These are phyloP conservation scores for Suhomyces bolitotheri DNA, from an alignment of 1,139 yeast species.

Conservation along the genomic window DNA sequence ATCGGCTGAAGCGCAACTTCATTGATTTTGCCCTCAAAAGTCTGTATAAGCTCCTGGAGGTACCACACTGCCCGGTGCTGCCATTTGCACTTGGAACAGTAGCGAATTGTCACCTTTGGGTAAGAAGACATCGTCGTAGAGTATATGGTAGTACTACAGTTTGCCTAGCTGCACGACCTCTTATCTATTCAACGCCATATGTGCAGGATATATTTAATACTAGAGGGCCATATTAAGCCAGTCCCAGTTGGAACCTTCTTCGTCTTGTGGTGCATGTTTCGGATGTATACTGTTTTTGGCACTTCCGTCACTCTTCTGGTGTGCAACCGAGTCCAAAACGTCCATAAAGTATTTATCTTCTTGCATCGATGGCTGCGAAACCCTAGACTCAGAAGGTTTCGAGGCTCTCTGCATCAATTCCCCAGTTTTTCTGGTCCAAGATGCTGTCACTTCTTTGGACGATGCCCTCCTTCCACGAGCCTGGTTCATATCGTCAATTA, in stretches of 20 bases:
- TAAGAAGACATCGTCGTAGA: background rate
- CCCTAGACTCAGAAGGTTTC: background rate
- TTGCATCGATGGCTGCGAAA: slow-evolving; percentile 3
- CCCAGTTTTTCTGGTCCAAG: too few relatives aligned
- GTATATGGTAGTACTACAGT: slow-evolving; percentile 1
- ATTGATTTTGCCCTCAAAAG: slow-evolving; percentile 39
- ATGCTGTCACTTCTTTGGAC: too few relatives aligned
- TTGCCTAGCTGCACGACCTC: slow-evolving; percentile 4
- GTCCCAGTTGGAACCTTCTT: slow-evolving; percentile 24
- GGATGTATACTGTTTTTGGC: slow-evolving; percentile 2
- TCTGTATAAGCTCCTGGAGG: slow-evolving; percentile 44
- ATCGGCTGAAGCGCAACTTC: slow-evolving; percentile 44
- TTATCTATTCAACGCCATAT: too few relatives aligned
- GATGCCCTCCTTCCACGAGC: too few relatives aligned
- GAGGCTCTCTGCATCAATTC: too few relatives aligned
- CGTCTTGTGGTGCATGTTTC: slow-evolving; percentile 9
- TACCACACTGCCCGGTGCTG: slow-evolving; percentile 52
- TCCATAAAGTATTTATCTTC: slow-evolving; percentile 8
- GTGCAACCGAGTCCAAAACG: slow-evolving; percentile 6
- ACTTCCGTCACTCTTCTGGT: too few relatives aligned
- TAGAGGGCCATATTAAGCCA: slow-evolving; percentile 27
- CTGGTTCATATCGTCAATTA: too few relatives aligned
- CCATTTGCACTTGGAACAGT: slow-evolving; percentile 50
- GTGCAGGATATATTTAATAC: too few relatives aligned
- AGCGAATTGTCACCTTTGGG: slow-evolving; percentile 40